Percentiles rank a stretch among this genome's conserved stretches.
Evolutionary conservation across 108 stramenopile species (phyloP).

Genomic region (Conticribra weissflogii): DNA sequence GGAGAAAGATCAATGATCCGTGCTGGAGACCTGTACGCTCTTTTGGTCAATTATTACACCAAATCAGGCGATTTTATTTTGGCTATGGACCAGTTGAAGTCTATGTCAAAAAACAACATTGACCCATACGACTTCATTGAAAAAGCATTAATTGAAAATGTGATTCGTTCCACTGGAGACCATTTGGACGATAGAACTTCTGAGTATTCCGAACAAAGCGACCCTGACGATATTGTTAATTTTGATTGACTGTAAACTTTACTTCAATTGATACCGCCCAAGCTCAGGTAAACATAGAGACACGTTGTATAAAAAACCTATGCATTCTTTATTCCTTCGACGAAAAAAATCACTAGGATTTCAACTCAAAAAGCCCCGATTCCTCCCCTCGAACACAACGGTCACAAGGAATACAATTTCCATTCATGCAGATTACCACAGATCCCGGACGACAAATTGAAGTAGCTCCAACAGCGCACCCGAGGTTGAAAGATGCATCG

Average conservation of each 20-base stretch:
- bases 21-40: conserved; percentile 62
- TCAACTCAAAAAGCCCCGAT: conserved; percentile 5
- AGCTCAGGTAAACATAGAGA: too few species aligned
- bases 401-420: conserved; percentile 31
- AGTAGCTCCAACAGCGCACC: conserved; percentile 52
- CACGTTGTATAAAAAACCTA: too few species aligned
- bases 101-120: conserved; percentile 50
- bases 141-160: not conserved
- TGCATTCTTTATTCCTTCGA: not conserved
- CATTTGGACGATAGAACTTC: not conserved
- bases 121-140: conserved; percentile 49
- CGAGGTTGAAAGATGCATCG: conserved; percentile 58
- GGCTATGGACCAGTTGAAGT: conserved; percentile 27
- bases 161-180: not conserved
- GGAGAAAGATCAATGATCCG: conserved; percentile 48
- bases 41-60: conserved; percentile 58
- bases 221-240: not conserved
- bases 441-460: conserved; percentile 11
- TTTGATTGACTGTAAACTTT: too few species aligned
- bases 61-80: conserved; percentile 5
- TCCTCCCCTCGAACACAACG: conserved; percentile 31
- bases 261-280: too few species aligned
- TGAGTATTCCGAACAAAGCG: not conserved
- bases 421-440: conserved; percentile 50
- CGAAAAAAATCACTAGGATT: not conserved